phyloP scores from a whole-genome alignment of 352 stramenopile species.

The Phytophthora idaei region DNA sequence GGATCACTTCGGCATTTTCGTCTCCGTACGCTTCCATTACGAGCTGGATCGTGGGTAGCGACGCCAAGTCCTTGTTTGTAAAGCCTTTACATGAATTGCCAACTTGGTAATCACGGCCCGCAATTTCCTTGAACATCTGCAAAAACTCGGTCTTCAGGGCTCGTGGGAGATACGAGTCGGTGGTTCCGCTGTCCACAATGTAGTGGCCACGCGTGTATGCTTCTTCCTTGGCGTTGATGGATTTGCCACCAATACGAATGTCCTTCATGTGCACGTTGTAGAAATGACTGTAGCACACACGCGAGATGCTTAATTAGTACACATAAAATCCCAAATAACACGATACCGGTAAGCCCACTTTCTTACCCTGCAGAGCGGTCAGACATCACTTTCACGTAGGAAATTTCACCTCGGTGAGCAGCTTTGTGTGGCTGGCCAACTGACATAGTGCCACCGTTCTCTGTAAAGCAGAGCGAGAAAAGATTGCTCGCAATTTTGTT shows the following conservation, averaged over 20 bases:
- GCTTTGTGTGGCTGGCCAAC: slow-evolving; percentile 57
- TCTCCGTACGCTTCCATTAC: slow-evolving; percentile 70
- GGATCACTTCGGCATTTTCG: slow-evolving; percentile 59
- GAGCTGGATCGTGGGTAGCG: slow-evolving; percentile 70
- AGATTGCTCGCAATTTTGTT: slow-evolving; percentile 84
- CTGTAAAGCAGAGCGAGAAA: slow-evolving; percentile 81
- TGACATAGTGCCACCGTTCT: slow-evolving; percentile 71
- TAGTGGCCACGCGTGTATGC: slow-evolving; percentile 59
- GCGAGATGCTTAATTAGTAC: slow-evolving; percentile 6
- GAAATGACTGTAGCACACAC: slow-evolving; percentile 46
- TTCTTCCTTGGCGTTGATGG: slow-evolving; percentile 55
- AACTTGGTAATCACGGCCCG: slow-evolving; percentile 55
- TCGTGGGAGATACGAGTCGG: slow-evolving; percentile 78
- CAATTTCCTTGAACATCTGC: slow-evolving; percentile 54
- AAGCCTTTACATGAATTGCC: slow-evolving; percentile 54
- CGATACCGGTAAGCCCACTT: not conserved
- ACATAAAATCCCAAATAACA: not conserved
- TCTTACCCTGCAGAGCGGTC: slow-evolving; percentile 39
- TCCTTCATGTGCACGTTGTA: slow-evolving; percentile 76
- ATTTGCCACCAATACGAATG: slow-evolving; percentile 63
- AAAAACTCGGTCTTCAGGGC: slow-evolving; percentile 61
- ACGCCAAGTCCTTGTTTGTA: slow-evolving; percentile 52
- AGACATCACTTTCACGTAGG: slow-evolving; percentile 59
- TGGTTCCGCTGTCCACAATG: slow-evolving; percentile 88
- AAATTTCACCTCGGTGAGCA: slow-evolving; percentile 58